phyloP scores from a whole-genome alignment of 352 stramenopile species.

The Plasmopara muralis region DNA sequence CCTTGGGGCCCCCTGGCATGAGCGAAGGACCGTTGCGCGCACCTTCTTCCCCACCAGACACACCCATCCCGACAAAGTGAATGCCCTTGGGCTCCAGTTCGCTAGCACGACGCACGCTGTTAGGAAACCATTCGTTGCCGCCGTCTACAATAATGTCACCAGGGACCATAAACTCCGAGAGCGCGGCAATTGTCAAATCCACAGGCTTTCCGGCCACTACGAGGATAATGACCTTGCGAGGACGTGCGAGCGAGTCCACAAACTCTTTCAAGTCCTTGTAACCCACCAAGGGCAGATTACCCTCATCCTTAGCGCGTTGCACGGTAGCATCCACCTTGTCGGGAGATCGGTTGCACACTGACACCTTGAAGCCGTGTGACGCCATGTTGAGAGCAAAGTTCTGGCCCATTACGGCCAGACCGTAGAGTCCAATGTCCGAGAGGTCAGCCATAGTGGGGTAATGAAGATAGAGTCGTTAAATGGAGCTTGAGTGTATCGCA shows the following conservation, averaged over 20 bases:
- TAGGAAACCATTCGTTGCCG: conserved; percentile 99
- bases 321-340: conserved; percentile 96
- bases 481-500: conserved; percentile 11
- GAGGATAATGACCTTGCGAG: conserved; percentile 97
- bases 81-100: conserved; percentile 94
- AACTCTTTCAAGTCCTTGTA: conserved; percentile 92
- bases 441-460: conserved; percentile 43
- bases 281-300: conserved; percentile 91
- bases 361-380: conserved; percentile 94
- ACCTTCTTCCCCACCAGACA: conserved; percentile 97
- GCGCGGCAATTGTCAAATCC: conserved; percentile 84
- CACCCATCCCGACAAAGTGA: conserved; percentile 97
- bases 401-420: conserved; percentile 94
- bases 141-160: conserved; percentile 99
- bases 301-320: conserved; percentile 91
- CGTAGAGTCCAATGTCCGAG: conserved; percentile 86
- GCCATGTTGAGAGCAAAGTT: conserved; percentile 99
- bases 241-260: conserved; percentile 87
- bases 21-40: conserved; percentile 96
- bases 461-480: background rate
- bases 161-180: conserved; percentile 85
- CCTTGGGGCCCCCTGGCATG: conserved; percentile 96
- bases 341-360: conserved; percentile 96
- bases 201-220: conserved; percentile 97
- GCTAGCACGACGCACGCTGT: conserved; percentile 91